Base-by-base conservation (phyloP, 2,329 filamentous ascomycete species). In the Diaporthe batatas region DNA sequence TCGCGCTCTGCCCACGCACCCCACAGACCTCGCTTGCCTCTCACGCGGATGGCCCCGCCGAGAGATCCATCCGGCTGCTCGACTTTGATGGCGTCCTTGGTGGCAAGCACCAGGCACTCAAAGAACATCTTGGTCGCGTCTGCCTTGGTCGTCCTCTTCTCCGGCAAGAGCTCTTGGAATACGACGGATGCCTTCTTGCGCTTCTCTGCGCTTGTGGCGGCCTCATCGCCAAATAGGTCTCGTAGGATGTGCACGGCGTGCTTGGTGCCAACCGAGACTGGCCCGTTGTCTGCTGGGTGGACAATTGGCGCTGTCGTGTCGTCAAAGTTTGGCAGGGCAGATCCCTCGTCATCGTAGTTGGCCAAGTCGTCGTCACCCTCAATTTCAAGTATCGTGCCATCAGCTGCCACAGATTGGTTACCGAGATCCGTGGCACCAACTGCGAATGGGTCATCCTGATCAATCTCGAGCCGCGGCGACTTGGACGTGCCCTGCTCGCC, bases 111-210 rank as follows among this genome's bases (percentile, higher is more conserved):
- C 32, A 99, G 87, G 70, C 96, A 92, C 84, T 99, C 96, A 79
- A 99, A 99, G 86, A 99, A 99, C 95, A 99, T 98, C 88, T 98
- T 98, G 55, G 96, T 99, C 0, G 96, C 96, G 78, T 98, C 96
- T 11, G 93, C 93, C 82, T 94, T 94, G 76, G 89, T 94, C 0
- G 96, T 96, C 74, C 89, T 90, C 76, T 88, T 85, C 83, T 97
- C 94, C 0, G 96, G 96, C 44, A 98, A 88, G 62, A 99, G 88
- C 72, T 97, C 93, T 79, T 98, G 96, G 87, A 99, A 98, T 3
- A 97, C 87, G 3, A 97, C 94, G 16, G 90, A 90, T 32, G 88
- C 89, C 81, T 93, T 93, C 81, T 92, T 93, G 78, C 95, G 91
- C 83, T 93, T 92, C 72, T 91, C 90, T 3, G 92, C 88, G 75